phyloP scores from a whole-genome alignment of 306 rosid species.

The Cucumis sativus region DNA sequence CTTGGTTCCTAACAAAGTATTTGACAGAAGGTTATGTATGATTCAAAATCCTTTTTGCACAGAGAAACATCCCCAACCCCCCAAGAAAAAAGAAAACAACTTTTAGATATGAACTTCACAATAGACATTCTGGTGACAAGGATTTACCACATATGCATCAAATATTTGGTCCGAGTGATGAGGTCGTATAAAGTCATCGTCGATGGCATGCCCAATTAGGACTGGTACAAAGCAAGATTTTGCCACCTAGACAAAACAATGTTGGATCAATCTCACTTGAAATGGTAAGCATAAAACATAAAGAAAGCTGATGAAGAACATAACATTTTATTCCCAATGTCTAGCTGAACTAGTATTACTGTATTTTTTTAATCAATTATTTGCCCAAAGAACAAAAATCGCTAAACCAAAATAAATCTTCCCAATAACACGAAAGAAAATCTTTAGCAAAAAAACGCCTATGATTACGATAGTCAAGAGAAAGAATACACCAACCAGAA shows the following conservation, averaged over 20 bases:
- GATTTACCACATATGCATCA: constrained; percentile 72
- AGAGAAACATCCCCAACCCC: background rate
- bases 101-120: background rate
- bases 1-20: background rate
- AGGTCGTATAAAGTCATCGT: constrained; percentile 89
- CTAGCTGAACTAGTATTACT: background rate
- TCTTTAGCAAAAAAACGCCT: background rate
- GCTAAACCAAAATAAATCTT: background rate
- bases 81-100: background rate
- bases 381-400: background rate
- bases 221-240: constrained; percentile 78
- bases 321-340: background rate
- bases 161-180: constrained; percentile 83
- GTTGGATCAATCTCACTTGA: constrained; percentile 4
- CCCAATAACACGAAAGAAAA: background rate
- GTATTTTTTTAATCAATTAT: background rate
- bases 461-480: background rate
- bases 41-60: background rate
- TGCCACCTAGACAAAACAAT: constrained; percentile 49
- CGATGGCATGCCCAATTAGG: constrained; percentile 78
- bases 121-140: background rate
- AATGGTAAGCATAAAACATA: constrained; percentile 1
- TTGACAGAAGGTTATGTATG: background rate
- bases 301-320: background rate
- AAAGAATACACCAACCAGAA: background rate